A percentile compares a stretch with the other conserved stretches of the same genome.
phyloP scores from a whole-genome alignment of 257 asterid genomes.

The Przewalskia tangutica region DNA sequence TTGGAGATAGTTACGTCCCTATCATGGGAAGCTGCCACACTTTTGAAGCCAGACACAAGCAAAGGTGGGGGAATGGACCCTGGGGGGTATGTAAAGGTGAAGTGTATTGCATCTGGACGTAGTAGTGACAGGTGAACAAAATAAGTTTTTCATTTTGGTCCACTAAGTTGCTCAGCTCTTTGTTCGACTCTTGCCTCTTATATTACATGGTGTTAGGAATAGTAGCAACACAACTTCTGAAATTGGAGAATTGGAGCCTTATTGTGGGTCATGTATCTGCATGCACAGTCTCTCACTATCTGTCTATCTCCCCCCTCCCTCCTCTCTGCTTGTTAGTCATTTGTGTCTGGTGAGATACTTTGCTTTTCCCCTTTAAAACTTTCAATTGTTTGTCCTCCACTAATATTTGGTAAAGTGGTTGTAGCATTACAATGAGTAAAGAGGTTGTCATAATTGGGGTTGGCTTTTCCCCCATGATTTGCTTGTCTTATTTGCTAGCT shows the following conservation, averaged over 20 bases:
- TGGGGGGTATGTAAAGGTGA: slow-evolving; percentile 85
- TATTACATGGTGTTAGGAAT: neutral
- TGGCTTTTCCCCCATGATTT: too few relatives aligned
- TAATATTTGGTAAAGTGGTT: neutral
- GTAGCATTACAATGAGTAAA: slow-evolving; percentile 1
- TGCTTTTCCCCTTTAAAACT: neutral
- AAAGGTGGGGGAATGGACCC: slow-evolving; percentile 98
- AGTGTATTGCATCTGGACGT: slow-evolving; percentile 83
- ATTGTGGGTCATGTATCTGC: neutral
- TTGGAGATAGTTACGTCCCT: slow-evolving; percentile 74
- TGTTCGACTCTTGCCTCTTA: neutral
- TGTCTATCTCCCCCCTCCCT: neutral
- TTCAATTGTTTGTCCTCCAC: neutral
- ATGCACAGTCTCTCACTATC: neutral
- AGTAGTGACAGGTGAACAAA: slow-evolving; percentile 70
- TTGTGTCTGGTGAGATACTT: neutral
- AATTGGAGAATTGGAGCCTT: neutral
- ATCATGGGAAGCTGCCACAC: slow-evolving; percentile 96
- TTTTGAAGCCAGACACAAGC: slow-evolving; percentile 85
- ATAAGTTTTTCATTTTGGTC: neutral
- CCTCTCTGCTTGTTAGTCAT: neutral
- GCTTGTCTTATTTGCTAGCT: too few relatives aligned
- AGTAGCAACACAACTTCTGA: neutral
- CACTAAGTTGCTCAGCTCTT: neutral
- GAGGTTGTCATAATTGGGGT: neutral